A percentile compares a stretch with the other conserved stretches of the same genome.
phyloP scores from a whole-genome alignment of 2,329 filamentous ascomycete genomes.

The Cryphonectria radicalis region DNA sequence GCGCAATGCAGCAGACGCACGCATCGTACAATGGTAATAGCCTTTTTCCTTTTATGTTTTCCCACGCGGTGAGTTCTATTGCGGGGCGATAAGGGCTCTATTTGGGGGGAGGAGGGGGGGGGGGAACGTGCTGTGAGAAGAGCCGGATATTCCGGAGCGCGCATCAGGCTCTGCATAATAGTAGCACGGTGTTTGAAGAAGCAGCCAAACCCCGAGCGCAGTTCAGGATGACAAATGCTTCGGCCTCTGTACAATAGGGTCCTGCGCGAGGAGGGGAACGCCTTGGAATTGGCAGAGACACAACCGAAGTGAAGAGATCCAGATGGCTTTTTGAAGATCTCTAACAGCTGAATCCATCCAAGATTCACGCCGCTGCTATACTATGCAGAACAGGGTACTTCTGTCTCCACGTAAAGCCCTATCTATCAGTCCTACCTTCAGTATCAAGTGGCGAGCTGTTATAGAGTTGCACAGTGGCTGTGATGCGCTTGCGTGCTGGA shows the following conservation, averaged over 20 bases:
- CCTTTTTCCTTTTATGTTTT: neutral
- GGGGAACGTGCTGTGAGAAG: neutral
- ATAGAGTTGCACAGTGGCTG: neutral
- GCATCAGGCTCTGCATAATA: neutral
- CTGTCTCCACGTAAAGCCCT: neutral
- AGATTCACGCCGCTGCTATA: neutral
- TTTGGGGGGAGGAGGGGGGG: no score
- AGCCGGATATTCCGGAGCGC: neutral
- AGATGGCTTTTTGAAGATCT: neutral
- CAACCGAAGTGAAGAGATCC: neutral
- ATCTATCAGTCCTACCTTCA: neutral
- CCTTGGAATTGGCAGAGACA: neutral
- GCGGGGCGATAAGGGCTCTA: slow-evolving; percentile 1
- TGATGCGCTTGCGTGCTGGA: neutral
- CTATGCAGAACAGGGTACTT: no score
- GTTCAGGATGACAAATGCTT: neutral
- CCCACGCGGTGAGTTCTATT: neutral
- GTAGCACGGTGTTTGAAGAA: neutral
- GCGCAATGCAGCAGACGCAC: neutral
- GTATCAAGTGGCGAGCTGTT: neutral
- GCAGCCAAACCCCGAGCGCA: neutral
- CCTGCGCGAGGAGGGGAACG: neutral
- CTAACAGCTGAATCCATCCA: neutral
- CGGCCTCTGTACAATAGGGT: neutral
- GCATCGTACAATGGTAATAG: neutral